Evolutionary conservation across 306 rosid genomes (phyloP).

Genomic region (Coriaria nepalensis): DNA sequence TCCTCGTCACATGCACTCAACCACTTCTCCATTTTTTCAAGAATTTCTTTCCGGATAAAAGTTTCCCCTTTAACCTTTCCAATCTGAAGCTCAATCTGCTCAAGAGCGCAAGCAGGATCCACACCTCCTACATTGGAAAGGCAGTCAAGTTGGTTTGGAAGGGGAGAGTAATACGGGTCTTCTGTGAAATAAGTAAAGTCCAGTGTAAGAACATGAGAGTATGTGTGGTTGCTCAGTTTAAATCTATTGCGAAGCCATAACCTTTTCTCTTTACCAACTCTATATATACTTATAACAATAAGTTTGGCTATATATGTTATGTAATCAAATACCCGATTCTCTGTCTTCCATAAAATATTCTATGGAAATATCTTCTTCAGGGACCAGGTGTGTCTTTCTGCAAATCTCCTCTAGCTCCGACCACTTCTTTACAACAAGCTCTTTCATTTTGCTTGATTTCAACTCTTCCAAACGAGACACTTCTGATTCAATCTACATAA

Average conservation of each 20-base stretch:
- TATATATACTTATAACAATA: too few species aligned
- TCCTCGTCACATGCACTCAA: conserved; percentile 60
- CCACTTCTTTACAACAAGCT: conserved; percentile 38
- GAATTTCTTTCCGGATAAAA: conserved; percentile 54
- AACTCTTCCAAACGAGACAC: conserved; percentile 55
- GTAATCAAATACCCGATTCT: conserved; percentile 51
- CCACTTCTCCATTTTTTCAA: conserved; percentile 76
- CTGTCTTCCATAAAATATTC: conserved; percentile 25
- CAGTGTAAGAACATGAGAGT: too few species aligned
- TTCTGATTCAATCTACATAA: conserved; percentile 51
- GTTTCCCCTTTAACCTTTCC: conserved; percentile 45
- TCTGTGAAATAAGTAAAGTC: too few species aligned
- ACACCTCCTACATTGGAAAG: conserved; percentile 22
- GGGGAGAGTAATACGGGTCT: too few species aligned
- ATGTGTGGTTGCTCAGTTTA: too few species aligned
- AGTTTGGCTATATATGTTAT: too few species aligned
- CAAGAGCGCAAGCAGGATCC: conserved; percentile 29
- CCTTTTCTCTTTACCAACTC: too few species aligned
- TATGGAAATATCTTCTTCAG: conserved; percentile 15
- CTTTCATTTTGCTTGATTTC: conserved; percentile 58
- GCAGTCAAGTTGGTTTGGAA: too few species aligned
- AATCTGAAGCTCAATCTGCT: conserved; percentile 48
- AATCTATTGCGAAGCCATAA: too few species aligned
- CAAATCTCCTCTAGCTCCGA: conserved; percentile 52
- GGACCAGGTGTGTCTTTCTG: conserved; percentile 39